Evolutionary conservation across 192 early-diverging fungal genomes (phyloP).

Genomic region (Backusella australiensis): DNA sequence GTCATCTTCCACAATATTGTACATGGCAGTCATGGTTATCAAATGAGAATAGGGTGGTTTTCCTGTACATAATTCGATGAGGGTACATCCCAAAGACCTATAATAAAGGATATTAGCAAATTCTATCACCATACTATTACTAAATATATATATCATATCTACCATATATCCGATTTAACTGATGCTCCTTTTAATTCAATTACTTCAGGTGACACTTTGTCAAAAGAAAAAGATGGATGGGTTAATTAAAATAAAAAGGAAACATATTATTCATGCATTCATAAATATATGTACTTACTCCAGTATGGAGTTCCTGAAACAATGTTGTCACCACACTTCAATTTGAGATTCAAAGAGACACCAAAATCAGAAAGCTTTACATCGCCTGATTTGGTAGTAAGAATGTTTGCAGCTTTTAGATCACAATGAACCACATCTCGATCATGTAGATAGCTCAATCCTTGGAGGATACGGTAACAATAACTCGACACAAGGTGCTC

Average conservation of each 20-base stretch:
- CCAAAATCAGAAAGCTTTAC: slow-evolving; percentile 98
- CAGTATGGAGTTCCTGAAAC: slow-evolving; percentile 86
- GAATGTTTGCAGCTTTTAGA: slow-evolving; percentile 93
- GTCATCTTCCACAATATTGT: slow-evolving; percentile 92
- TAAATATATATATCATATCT: neutral
- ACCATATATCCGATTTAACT: slow-evolving; percentile 94
- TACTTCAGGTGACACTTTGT: slow-evolving; percentile 77
- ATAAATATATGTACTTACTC: slow-evolving; percentile 46
- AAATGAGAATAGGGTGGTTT: slow-evolving; percentile 89
- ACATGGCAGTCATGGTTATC: slow-evolving; percentile 86
- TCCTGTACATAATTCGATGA: slow-evolving; percentile 91
- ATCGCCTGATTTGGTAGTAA: slow-evolving; percentile 91
- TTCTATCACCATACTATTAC: neutral
- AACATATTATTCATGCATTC: neutral
- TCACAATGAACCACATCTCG: slow-evolving; percentile 91
- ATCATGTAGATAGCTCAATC: slow-evolving; percentile 85
- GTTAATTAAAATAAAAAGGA: neutral
- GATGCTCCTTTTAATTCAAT: slow-evolving; percentile 92
- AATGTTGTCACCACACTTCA: slow-evolving; percentile 50
- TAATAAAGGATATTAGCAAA: neutral
- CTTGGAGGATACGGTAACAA: slow-evolving; percentile 83
- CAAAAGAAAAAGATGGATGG: neutral
- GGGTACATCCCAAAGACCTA: slow-evolving; percentile 88
- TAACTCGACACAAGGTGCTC: slow-evolving; percentile 87
- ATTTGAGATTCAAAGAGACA: slow-evolving; percentile 82